Percentiles rank a stretch among this genome's conserved stretches.
These are phyloP conservation scores for Suillus luteus DNA, from an alignment of 768 basidiomycete genomes.

Conservation along the genomic window DNA sequence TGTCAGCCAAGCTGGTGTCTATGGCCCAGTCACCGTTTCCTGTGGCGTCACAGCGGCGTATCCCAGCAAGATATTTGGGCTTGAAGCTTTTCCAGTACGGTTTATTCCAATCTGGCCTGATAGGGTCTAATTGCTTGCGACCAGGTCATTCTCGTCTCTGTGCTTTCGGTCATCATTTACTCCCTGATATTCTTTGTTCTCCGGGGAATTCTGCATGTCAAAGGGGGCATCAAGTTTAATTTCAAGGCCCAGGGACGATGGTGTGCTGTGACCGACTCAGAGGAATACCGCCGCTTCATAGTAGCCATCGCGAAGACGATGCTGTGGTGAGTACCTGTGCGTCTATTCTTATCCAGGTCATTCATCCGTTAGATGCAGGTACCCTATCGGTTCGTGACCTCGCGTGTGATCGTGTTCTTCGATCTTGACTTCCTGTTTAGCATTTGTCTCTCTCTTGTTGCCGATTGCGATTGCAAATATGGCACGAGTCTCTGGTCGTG, in stretches of 20 bases:
- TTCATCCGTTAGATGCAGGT: constrained; percentile 41
- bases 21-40: constrained; percentile 51
- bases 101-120: neutral
- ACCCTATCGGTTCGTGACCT: constrained; percentile 52
- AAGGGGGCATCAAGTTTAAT: constrained; percentile 51
- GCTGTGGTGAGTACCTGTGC: constrained; percentile 56
- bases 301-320: constrained; percentile 63
- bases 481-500: constrained; percentile 47
- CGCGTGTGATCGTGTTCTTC: neutral
- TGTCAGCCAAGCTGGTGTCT: constrained; percentile 42
- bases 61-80: constrained; percentile 46
- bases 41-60: constrained; percentile 53
- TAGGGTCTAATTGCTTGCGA: constrained; percentile 10
- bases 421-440: constrained; percentile 35
- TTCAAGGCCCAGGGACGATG: constrained; percentile 50
- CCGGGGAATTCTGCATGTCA: constrained; percentile 54
- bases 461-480: constrained; percentile 59
- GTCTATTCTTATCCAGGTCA: constrained; percentile 9
- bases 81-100: constrained; percentile 66
- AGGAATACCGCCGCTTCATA: constrained; percentile 63
- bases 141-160: constrained; percentile 60
- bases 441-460: constrained; percentile 58
- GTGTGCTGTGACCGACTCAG: constrained; percentile 35
- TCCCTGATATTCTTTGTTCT: constrained; percentile 63
- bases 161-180: constrained; percentile 58